Evolutionary conservation across 306 rosid genomes (phyloP), one percentile per base, ranked within the genome.

Genomic region (Heteromeles arbutifolia): DNA sequence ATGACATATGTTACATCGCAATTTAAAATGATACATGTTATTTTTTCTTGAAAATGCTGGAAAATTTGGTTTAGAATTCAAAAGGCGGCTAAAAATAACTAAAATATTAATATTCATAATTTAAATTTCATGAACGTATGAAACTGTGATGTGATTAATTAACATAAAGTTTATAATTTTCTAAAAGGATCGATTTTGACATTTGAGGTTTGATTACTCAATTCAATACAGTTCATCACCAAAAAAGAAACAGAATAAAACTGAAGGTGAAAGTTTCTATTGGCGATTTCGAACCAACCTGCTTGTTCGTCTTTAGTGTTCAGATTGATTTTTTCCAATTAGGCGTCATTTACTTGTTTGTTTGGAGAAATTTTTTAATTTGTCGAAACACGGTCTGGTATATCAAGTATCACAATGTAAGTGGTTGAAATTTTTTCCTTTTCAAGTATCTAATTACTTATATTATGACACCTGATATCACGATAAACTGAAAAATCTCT

Each of bases 321-420:
- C n/a, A n/a, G 22, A 31, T 31, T 29, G 50, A 32, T 11, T 19
- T 37, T 37, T n/a, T 37, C 52, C 25, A 77, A 68, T 69, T 37
- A 12, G 17, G 43, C 21, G 70, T 15, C 11, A 53, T 71, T 22
- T 14, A 21, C 25, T 31, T 48, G 29, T 50, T 50, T 50, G 54
- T 50, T 37, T 7, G 9, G 41, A 37, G 9, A 37, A 0, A 1
- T 37, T 37, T 37, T 37, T 37, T 37, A 2, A 37, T 37, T 2
- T 37, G 9, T 2, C 10, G 9, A 1, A 34, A 37, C 41, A 37
- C 0, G 0, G 9, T 7, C 0, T 37, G 10, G 0, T 37, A 37
- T 37, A 37, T 6, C 9, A 37, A 37, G 9, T 37, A 37, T 37
- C 9, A 37, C 10, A 37, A 37, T 37, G 2, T 0, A 37, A 37